A percentile compares a stretch with the other conserved stretches of the same genome.
Evolutionary conservation across 768 basidiomycete genomes (phyloP).

Genomic region (Leucogyrophana mollusca): DNA sequence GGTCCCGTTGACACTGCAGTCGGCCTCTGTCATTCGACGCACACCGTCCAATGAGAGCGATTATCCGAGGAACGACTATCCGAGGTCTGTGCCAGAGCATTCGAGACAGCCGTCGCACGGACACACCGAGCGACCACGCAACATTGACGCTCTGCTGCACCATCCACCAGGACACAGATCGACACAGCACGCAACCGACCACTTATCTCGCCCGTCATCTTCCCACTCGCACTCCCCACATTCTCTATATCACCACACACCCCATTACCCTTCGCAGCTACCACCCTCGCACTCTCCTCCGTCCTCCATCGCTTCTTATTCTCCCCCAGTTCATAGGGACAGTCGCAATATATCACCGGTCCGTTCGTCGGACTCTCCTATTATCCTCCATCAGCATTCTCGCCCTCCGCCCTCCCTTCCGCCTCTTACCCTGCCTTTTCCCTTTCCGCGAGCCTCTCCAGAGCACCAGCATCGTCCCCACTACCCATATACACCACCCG

Average conservation of each 20-base stretch:
- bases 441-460: slow-evolving; percentile 2
- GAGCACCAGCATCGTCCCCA: neutral
- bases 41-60: too few relatives aligned
- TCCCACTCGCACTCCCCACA: slow-evolving; percentile 18
- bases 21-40: neutral
- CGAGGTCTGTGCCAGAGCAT: slow-evolving; percentile 2
- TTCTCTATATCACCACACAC: slow-evolving; percentile 5
- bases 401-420: slow-evolving; percentile 1
- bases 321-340: neutral
- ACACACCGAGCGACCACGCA: slow-evolving; percentile 10
- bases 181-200: neutral
- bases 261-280: neutral
- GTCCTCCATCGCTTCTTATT: neutral
- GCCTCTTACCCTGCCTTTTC: slow-evolving; percentile 1
- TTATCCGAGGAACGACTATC: too few relatives aligned
- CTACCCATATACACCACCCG: neutral
- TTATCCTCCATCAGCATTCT: slow-evolving; percentile 1
- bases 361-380: neutral
- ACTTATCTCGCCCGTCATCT: slow-evolving; percentile 13
- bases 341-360: neutral
- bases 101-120: neutral
- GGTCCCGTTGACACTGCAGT: too few relatives aligned
- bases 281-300: slow-evolving; percentile 2
- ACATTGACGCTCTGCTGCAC: slow-evolving; percentile 20
- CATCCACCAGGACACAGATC: slow-evolving; percentile 6